A percentile compares a stretch with the other conserved stretches of the same genome.
phyloP scores from a whole-genome alignment of 805 yeast species.

The Deakozyma indianensis region DNA sequence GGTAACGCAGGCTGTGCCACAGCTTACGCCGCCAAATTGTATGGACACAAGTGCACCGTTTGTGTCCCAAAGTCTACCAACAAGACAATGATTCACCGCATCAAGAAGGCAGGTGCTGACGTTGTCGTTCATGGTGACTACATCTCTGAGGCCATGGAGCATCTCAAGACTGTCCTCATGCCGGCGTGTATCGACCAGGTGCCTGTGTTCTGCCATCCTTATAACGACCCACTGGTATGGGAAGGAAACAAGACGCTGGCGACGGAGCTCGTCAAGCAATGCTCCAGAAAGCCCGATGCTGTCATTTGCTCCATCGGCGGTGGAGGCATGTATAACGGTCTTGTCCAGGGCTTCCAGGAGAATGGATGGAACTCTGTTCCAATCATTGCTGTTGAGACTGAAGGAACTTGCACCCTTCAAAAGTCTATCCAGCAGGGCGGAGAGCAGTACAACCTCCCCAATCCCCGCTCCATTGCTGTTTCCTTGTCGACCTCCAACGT shows the following conservation, averaged over 20 bases:
- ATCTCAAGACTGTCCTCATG: constrained; percentile 50
- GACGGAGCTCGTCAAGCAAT: constrained; percentile 69
- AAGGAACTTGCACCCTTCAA: constrained; percentile 43
- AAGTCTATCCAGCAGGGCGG: constrained; percentile 29
- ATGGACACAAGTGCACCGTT: constrained; percentile 43
- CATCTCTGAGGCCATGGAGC: constrained; percentile 70
- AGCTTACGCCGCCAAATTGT: constrained; percentile 70
- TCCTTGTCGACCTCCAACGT: constrained; percentile 46
- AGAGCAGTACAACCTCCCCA: constrained; percentile 25
- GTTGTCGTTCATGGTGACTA: constrained; percentile 55
- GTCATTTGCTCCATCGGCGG: constrained; percentile 88
- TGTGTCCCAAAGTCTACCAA: constrained; percentile 41
- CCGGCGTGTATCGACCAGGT: constrained; percentile 44
- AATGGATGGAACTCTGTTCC: constrained; percentile 22
- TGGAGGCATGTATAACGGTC: constrained; percentile 80
- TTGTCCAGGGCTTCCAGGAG: constrained; percentile 64
- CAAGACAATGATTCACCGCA: constrained; percentile 30
- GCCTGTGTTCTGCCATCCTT: constrained; percentile 78
- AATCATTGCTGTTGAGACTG: constrained; percentile 41
- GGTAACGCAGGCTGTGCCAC: constrained; percentile 98
- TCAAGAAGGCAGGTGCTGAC: constrained; percentile 35
- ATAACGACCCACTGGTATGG: constrained; percentile 80
- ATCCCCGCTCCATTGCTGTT: constrained; percentile 37
- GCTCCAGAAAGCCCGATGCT: constrained; percentile 47
- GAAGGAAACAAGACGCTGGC: constrained; percentile 94